phyloP scores from a whole-genome alignment of 495 filamentous ascomycete species.

The Podospora anserina region DNA sequence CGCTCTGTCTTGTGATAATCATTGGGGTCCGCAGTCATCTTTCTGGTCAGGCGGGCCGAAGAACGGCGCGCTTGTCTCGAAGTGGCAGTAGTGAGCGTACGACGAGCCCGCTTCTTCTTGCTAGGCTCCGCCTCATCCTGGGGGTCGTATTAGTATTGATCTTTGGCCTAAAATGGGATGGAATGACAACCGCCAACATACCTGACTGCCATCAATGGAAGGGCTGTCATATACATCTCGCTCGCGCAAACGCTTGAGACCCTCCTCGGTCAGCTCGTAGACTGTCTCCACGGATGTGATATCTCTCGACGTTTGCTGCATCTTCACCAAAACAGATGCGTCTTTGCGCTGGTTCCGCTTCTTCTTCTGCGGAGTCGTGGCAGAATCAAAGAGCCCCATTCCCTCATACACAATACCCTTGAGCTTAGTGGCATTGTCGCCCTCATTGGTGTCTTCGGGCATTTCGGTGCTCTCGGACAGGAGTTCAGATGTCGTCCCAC shows the following conservation, averaged over 20 bases:
- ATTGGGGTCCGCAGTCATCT: neutral
- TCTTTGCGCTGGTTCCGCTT: constrained; percentile 88
- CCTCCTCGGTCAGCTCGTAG: constrained; percentile 45
- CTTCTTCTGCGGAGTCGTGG: constrained; percentile 69
- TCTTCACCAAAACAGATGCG: constrained; percentile 61
- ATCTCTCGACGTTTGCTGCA: constrained; percentile 62
- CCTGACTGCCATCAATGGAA: constrained; percentile 47
- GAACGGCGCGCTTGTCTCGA: neutral
- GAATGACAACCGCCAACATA: constrained; percentile 27
- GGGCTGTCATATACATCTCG: constrained; percentile 50
- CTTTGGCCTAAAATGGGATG: neutral
- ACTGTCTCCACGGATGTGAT: constrained; percentile 72
- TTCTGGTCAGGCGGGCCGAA: neutral
- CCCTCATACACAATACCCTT: constrained; percentile 80
- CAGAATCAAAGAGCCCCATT: constrained; percentile 87
- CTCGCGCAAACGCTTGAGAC: constrained; percentile 52
- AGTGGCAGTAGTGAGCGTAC: neutral
- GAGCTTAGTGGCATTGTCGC: constrained; percentile 47
- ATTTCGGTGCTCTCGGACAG: constrained; percentile 29
- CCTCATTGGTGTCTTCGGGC: constrained; percentile 34
- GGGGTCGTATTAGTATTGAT: neutral
- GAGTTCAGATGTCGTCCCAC: constrained; percentile 31
- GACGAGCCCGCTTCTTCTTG: constrained; percentile 4
- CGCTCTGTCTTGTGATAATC: neutral
- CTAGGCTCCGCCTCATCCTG: neutral